Evolutionary conservation across 2,329 filamentous ascomycete genomes (phyloP), one percentile per base, ranked within the genome.

Genomic region (Epichloe festucae): DNA sequence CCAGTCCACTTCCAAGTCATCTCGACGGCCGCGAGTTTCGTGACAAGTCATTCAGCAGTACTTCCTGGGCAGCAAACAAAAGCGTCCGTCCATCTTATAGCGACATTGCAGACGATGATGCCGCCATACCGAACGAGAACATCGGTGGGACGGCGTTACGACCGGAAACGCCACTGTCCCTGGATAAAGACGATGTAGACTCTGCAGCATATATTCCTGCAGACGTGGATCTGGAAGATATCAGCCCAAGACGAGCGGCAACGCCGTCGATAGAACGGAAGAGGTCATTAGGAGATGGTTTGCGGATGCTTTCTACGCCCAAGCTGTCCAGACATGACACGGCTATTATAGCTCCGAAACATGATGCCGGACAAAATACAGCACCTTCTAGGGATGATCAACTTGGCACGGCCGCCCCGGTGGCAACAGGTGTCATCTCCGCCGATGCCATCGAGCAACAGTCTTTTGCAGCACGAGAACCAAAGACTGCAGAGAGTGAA

Each of bases 1-100:
- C 76, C 0, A 77, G 75, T 41, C 73, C 73, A 12, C 60, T 72
- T 38, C 72, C 73, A 19, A 74, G 68, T 53, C 68, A 73, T 53
- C 63, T 65, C 49, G 72, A 67, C 46, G 60, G 62, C 46, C 64
- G 63, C 53, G 65, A 67, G 27, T 60, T 63, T 19, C 59, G 63
- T 23, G 56, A 59, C 38, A 54, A 58, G 3, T 52, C 56, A 4
- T 60, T 62, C n/a, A 58, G 62, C 43, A 57, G 62, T n/a, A 62
- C 67, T 19, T 63, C 61, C 1, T 70, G 68, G 66, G 67, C 70
- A 15, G 63, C 66, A 15, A 70, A 68, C 41, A 60, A 60, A 49
- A 62, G 68, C 50, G 67, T 70, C 40, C 62, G 65, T 15, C 67
- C 67, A 7, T 70, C 67, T 0, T 70, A 70, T 53, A 70, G 67